Base-by-base conservation (phyloP, 2,329 filamentous ascomycete genomes). In the Colletotrichum sojae region DNA sequence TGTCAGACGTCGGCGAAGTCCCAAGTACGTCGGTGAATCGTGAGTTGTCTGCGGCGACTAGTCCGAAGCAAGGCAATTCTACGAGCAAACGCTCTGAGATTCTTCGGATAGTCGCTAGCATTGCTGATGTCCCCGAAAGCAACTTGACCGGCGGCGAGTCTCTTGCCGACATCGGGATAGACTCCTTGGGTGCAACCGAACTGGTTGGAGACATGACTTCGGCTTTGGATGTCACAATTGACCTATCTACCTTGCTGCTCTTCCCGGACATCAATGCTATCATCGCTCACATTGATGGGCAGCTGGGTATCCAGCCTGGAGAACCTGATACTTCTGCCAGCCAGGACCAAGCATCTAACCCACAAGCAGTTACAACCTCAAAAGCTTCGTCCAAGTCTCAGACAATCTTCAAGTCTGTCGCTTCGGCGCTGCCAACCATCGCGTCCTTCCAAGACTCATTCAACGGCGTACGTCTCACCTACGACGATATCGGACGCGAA, bases 161-260 rank as follows among this genome's bases (percentile, higher is more conserved):
- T 1, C 25, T 65, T 0, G 16, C 25, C n/a, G 62, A 65, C 12
- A 39, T 60, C 12, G 62, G 46, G 4, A 36, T 65, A 0, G 62
- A 65, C 39, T 65, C 62, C 15, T 31, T 65, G 9, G 62, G 62
- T 2, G 55, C 62, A 4, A 60, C 62, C 3, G 62, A 65, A 25
- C 46, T 65, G 20, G 22, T 65, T 1, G 36, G 55, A 3, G 63
- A 54, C 1, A 60, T 65, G 8, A 22, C 48, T 4, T 36, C 55
- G 16, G 13, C 39, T 16, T 3, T 65, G 25, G 25, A 39, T 8
- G 55, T 65, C 13, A 53, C 18, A 5, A 46, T 60, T 8, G 63
- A 60, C 55, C 36, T 65, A 5, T n/a, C 48, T 8, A 54, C 39
- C 3, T 53, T 65, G 8, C 12, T 48, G 10, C 48, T 53, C 1